These are phyloP conservation scores for Lentinula raphanica DNA, from an alignment of 768 basidiomycete species.

Conservation along the genomic window DNA sequence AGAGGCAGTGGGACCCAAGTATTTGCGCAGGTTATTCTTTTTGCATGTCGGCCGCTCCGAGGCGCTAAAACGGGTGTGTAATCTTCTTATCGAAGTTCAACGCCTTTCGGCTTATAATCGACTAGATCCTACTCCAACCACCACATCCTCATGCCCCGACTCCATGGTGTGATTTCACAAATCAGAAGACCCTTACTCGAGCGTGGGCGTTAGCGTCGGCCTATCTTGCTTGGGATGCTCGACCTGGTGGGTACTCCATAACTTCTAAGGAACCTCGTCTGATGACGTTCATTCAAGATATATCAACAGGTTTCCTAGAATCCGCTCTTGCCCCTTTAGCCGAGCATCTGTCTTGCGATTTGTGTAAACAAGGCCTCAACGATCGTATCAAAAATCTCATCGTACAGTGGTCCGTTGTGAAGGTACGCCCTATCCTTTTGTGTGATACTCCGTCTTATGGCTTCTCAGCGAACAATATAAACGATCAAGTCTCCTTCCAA, in stretches of 20 bases:
- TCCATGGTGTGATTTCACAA: constrained; percentile 57
- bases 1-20: constrained; percentile 64
- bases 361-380: constrained; percentile 57
- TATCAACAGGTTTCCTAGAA: constrained; percentile 71
- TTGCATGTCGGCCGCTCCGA: constrained; percentile 80
- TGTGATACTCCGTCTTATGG: background rate
- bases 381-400: constrained; percentile 66
- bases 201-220: constrained; percentile 82
- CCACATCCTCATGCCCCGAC: constrained; percentile 76
- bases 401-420: constrained; percentile 75
- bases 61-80: constrained; percentile 59
- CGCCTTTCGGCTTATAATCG: background rate
- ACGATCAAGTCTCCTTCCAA: background rate
- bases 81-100: background rate
- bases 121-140: constrained; percentile 53
- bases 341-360: constrained; percentile 63
- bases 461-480: constrained; percentile 53
- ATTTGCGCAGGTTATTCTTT: constrained; percentile 78
- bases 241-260: constrained; percentile 50
- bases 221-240: constrained; percentile 80
- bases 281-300: constrained; percentile 39
- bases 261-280: background rate
- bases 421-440: constrained; percentile 36
- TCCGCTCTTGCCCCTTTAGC: constrained; percentile 63
- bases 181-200: constrained; percentile 74